Evolutionary conservation across 163 green algal species (phyloP).

Genomic region (Scenedesmus sp.): DNA sequence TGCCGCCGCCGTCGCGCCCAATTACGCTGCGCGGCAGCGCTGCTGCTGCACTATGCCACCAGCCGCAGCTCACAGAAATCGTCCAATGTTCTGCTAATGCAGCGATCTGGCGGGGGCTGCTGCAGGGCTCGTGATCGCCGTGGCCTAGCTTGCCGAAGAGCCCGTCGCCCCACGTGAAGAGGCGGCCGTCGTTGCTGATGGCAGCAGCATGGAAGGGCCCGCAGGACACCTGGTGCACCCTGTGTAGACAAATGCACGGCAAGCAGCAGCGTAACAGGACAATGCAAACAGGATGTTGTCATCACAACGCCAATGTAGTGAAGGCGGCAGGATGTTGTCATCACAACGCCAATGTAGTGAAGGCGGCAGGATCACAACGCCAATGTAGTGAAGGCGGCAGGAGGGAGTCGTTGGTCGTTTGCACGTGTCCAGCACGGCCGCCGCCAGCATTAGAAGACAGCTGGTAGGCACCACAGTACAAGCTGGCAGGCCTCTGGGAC

Average conservation of each 20-base stretch:
- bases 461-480: too few relatives aligned
- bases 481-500: too few relatives aligned
- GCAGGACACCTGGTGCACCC: conserved; percentile 75
- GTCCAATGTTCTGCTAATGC: conserved; percentile 65
- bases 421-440: too few relatives aligned
- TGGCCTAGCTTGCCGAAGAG: conserved; percentile 88
- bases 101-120: conserved; percentile 60
- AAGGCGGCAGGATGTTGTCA: too few relatives aligned
- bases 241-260: not conserved
- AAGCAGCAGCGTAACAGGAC: conserved; percentile 52
- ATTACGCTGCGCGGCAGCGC: conserved; percentile 33
- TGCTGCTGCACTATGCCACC: conserved; percentile 88
- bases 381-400: too few relatives aligned
- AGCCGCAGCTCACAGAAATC: conserved; percentile 74
- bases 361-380: too few relatives aligned
- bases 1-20: not conserved
- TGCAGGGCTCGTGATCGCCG: conserved; percentile 55
- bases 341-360: too few relatives aligned
- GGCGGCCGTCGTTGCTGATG: conserved; percentile 67
- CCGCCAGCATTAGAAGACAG: too few relatives aligned
- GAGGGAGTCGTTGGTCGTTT: too few relatives aligned
- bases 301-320: too few relatives aligned
- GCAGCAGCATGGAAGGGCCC: conserved; percentile 87
- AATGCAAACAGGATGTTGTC: too few relatives aligned
- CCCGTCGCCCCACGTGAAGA: conserved; percentile 93